Evolutionary conservation across 2,329 filamentous ascomycete species (phyloP), one percentile per base, ranked within the genome.

Genomic region (Aureobasidium namibiae): DNA sequence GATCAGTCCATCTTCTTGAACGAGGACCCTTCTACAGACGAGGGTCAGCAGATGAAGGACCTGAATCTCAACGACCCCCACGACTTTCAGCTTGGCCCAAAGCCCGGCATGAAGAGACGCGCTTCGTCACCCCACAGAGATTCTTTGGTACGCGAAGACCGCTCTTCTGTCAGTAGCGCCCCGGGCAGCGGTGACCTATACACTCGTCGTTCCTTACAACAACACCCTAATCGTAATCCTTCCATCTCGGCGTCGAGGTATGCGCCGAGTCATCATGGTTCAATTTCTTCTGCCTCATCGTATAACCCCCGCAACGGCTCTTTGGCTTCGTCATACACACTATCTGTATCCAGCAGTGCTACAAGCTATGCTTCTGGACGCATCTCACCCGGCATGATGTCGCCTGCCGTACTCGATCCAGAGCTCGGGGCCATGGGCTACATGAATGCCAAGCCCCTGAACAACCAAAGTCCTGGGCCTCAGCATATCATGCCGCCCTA

Each of bases 201-300:
- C 59, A 80, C 82, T 63, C 75, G 81, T 59, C 77, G 80, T 60
- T 79, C 80, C 13, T 72, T 77, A 50, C 80, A 84, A 62, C 82
- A 82, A 63, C 78, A 80, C 31, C 82, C 81, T 60, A 78, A 79
- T 42, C 78, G 79, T 61, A 80, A 78, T 61, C 78, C 77, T 45
- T 78, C 80, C 36, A 80, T 81, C 16, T 77, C 81, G 29, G 75
- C 76, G 48, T 77, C 78, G 29, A 76, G 78, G 44, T 83, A 63
- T 50, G 57, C 82, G 67, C 78, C 80, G 61, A 75, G 78, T 26
- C 80, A 77, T 60, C 80, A 83, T 65, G 81, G 82, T 48, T 87
- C 84, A 23, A 70, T 86, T 24, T 88, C 85, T 6, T 86, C 85
- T n/a, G 77, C 78, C 9, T 83, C 83, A n/a, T 87, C 84, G 6